Evolutionary conservation across 371 early-diverging fungal genomes (phyloP).

Genomic region (Mortierella sp.): DNA sequence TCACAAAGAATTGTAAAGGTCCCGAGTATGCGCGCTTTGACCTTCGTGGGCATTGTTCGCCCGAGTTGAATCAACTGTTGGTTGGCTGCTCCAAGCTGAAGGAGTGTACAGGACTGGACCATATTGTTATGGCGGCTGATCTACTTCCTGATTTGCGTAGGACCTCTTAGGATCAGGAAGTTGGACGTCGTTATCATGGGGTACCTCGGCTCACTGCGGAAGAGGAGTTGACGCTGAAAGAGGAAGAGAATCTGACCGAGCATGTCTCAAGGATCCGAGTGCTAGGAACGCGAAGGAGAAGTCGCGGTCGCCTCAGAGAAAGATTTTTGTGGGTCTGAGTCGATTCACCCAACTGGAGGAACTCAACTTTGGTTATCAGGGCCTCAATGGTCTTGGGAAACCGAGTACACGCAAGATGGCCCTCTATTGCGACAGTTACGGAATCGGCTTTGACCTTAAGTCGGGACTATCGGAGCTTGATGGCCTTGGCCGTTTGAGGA

Average conservation of each 20-base stretch:
- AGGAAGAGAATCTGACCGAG: not conserved
- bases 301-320: not conserved
- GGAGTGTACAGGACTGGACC: not conserved
- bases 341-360: not conserved
- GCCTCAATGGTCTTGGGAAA: not conserved
- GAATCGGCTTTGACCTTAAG: not conserved
- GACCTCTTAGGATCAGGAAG: not conserved
- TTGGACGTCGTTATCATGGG: not conserved
- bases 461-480: not conserved
- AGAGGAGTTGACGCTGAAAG: not conserved
- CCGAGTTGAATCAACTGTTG: not conserved
- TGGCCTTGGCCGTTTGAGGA: not conserved
- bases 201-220: not conserved
- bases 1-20: not conserved
- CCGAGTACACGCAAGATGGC: not conserved
- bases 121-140: not conserved
- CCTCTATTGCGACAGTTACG: not conserved
- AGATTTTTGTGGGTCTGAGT: not conserved
- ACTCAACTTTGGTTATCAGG: not conserved
- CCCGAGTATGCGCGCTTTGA: slow-evolving; percentile 3
- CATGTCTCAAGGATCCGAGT: not conserved
- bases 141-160: not conserved
- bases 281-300: not conserved
- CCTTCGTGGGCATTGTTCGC: not conserved
- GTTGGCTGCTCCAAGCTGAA: not conserved